Conservation (phyloP, 1,284 basidiomycete genomes). For the Sanghuangporus baumii region DNA sequence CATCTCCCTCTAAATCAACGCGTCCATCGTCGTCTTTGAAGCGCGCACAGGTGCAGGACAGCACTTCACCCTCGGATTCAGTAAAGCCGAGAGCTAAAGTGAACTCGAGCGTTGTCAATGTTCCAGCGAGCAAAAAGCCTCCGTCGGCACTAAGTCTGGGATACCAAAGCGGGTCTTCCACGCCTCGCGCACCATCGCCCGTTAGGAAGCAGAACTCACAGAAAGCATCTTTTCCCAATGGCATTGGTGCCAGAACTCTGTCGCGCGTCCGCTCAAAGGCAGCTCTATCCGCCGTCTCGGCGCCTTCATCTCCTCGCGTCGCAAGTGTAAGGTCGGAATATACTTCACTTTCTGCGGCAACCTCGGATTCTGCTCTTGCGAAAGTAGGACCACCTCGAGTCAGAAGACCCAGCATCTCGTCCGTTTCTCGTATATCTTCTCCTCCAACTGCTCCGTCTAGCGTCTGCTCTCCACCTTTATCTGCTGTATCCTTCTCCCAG, state of each 20-base stretch:
- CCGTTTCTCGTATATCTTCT: conserved; percentile 14
- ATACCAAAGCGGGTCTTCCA: conserved; percentile 19
- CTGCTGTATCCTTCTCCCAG: conserved; percentile 6
- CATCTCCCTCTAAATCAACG: conserved; percentile 22
- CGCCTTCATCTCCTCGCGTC: conserved; percentile 10
- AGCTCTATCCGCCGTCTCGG: conserved; percentile 20
- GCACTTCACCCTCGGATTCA: conserved; percentile 29
- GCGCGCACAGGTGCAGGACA: conserved; percentile 26
- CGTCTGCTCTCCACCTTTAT: conserved; percentile 1
- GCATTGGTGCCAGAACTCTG: conserved; percentile 21
- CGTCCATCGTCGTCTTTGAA: conserved; percentile 52
- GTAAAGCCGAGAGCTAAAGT: conserved; percentile 54
- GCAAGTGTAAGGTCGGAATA: conserved; percentile 1
- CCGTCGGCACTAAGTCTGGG: conserved; percentile 24
- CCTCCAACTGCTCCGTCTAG: background rate
- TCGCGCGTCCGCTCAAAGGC: conserved; percentile 21
- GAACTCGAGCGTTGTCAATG: conserved; percentile 43
- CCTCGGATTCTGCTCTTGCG: conserved; percentile 6
- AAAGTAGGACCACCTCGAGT: conserved; percentile 8
- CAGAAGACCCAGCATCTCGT: conserved; percentile 17
- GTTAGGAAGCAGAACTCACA: conserved; percentile 31
- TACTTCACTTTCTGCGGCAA: conserved; percentile 7
- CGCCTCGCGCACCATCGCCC: conserved; percentile 37
- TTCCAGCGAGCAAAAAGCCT: conserved; percentile 34
- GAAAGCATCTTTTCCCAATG: conserved; percentile 19